Conservation (phyloP, 768 basidiomycete species). For the Termitomyces eurrhizus region DNA sequence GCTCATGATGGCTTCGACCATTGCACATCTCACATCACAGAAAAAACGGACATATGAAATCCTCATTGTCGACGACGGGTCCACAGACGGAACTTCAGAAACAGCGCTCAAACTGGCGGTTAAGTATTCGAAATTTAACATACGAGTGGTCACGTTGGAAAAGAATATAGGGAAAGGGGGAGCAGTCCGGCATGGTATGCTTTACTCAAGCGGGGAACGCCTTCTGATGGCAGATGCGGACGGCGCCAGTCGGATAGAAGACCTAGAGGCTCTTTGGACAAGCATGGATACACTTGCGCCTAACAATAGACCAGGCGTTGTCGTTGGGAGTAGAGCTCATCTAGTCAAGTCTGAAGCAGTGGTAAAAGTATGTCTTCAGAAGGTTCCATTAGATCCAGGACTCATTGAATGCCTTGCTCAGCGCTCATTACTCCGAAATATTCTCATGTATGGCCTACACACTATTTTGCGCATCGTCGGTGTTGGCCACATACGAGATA, state of each 20-base stretch:
- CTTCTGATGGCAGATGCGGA: slow-evolving; percentile 94
- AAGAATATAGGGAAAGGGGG: slow-evolving; percentile 91
- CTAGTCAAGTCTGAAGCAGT: slow-evolving; percentile 90
- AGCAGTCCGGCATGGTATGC: slow-evolving; percentile 88
- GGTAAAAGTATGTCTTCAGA: slow-evolving; percentile 63
- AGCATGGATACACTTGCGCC: slow-evolving; percentile 63
- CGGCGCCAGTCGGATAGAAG: slow-evolving; percentile 84
- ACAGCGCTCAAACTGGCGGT: slow-evolving; percentile 62
- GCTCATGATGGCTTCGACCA: slow-evolving; percentile 73
- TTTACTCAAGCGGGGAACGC: slow-evolving; percentile 71
- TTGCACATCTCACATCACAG: slow-evolving; percentile 54
- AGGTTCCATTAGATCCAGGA: background rate
- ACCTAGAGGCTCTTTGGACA: slow-evolving; percentile 75
- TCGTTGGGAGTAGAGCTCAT: slow-evolving; percentile 90
- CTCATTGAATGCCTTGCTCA: slow-evolving; percentile 25
- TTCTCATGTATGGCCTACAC: slow-evolving; percentile 94
- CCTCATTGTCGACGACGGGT: slow-evolving; percentile 89
- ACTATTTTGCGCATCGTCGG: slow-evolving; percentile 85
- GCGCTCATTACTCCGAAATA: slow-evolving; percentile 85
- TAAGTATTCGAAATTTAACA: slow-evolving; percentile 51
- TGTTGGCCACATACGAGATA: slow-evolving; percentile 88
- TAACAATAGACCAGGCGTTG: slow-evolving; percentile 50
- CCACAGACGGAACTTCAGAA: slow-evolving; percentile 67
- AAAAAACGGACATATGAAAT: slow-evolving; percentile 67
- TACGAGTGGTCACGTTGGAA: slow-evolving; percentile 75